Percentiles rank a stretch among this genome's conserved stretches.
Evolutionary conservation across 2,329 filamentous ascomycete species (phyloP).

Genomic region (Mycosphaerella arachidis): DNA sequence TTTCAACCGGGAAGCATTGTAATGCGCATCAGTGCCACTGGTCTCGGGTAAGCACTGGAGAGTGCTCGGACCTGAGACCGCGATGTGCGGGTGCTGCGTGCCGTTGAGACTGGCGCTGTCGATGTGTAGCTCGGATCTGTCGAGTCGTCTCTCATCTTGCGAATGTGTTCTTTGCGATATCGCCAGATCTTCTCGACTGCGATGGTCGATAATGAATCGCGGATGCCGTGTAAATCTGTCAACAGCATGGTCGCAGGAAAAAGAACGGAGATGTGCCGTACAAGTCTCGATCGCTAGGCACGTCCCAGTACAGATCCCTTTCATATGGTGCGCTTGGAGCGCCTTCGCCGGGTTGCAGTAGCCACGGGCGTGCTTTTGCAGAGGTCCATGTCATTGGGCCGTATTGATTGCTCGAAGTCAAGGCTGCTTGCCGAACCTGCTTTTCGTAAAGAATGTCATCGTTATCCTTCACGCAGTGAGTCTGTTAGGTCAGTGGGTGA

Average conservation of each 20-base stretch:
- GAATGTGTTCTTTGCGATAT: constrained; percentile 5
- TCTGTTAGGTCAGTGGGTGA: neutral
- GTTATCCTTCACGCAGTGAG: constrained; percentile 3
- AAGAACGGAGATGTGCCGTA: neutral
- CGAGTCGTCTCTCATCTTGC: neutral
- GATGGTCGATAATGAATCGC: neutral
- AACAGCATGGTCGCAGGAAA: neutral
- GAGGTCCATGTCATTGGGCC: constrained; percentile 4
- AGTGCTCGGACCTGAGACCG: neutral
- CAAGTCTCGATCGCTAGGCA: neutral
- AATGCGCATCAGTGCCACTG: neutral
- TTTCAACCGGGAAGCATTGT: constrained; percentile 1
- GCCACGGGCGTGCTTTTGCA: neutral
- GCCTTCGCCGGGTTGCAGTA: constrained; percentile 1
- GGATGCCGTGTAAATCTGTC: neutral
- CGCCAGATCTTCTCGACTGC: constrained; percentile 1
- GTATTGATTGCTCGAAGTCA: neutral
- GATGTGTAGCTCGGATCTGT: constrained; percentile 1
- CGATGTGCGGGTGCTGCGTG: neutral
- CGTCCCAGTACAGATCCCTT: constrained; percentile 5
- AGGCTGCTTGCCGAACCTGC: neutral
- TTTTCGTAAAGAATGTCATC: neutral
- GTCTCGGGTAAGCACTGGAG: neutral
- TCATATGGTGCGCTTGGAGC: neutral
- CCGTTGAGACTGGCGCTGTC: neutral